These are phyloP conservation scores for Acer negundo DNA, from an alignment of 345 rosid genomes.

Conservation along the genomic window DNA sequence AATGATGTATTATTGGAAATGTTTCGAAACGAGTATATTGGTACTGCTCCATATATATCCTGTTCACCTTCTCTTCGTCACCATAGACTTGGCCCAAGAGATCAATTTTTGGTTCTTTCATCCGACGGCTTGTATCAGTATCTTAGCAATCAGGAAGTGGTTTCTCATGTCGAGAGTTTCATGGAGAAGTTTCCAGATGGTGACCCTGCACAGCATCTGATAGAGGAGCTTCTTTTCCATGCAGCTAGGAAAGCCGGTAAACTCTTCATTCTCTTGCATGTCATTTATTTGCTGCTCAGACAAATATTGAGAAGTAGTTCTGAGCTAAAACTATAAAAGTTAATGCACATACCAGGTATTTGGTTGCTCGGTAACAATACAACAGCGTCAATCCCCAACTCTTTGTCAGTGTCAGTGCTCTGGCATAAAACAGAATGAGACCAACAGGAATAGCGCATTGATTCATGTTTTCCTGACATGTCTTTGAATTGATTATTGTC, in stretches of 20 bases:
- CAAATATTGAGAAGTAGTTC: neutral
- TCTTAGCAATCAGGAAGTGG: conserved; percentile 89
- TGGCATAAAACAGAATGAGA: neutral
- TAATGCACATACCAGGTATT: neutral
- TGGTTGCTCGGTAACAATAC: neutral
- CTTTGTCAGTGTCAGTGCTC: neutral
- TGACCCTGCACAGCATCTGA: conserved; percentile 93
- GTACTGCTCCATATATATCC: conserved; percentile 81
- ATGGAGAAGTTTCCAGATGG: conserved; percentile 97
- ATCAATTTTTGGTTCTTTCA: conserved; percentile 88
- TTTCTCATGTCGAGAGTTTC: conserved; percentile 72
- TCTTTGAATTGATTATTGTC: neutral
- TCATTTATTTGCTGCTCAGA: neutral
- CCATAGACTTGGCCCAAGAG: conserved; percentile 74
- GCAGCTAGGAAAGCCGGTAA: conserved; percentile 99
- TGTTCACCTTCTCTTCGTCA: conserved; percentile 88
- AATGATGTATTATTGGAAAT: conserved; percentile 79
- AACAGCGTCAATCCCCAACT: neutral
- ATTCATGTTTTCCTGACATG: neutral
- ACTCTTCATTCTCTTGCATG: neutral
- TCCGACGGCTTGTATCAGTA: conserved; percentile 98
- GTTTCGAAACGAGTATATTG: conserved; percentile 88
- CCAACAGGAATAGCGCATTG: neutral
- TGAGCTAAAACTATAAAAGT: neutral
- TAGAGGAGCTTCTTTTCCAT: conserved; percentile 87